A percentile compares a stretch with the other conserved stretches of the same genome.
Conservation (phyloP, 352 stramenopile species). For the Pythium rhizo-oryzae region DNA sequence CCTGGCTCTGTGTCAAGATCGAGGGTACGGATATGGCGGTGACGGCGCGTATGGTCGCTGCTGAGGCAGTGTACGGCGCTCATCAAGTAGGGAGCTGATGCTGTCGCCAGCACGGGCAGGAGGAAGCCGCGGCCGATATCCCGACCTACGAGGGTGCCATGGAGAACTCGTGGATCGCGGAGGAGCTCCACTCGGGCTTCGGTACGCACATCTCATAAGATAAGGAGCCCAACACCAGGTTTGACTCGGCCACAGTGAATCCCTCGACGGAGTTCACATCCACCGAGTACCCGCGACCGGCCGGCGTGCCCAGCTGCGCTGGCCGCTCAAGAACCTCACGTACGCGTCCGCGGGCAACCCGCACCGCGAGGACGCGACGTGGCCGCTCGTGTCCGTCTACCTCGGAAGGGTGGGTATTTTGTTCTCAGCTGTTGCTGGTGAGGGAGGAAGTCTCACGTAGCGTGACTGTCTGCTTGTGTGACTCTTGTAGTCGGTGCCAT, state of each 20-base stretch:
- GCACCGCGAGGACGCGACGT: too few species aligned
- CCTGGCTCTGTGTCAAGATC: conserved; percentile 99
- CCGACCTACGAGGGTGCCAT: conserved; percentile 89
- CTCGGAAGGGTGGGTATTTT: too few species aligned
- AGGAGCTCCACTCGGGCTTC: conserved; percentile 97
- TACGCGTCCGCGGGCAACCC: too few species aligned
- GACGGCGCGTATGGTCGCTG: conserved; percentile 98
- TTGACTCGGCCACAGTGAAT: conserved; percentile 93
- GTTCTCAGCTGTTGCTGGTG: too few species aligned
- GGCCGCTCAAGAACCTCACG: too few species aligned
- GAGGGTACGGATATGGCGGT: conserved; percentile 99
- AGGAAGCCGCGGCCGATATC: conserved; percentile 65
- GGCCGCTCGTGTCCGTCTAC: too few species aligned
- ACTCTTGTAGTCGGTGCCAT: too few species aligned
- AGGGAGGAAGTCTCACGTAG: too few species aligned
- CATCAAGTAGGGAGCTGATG: conserved; percentile 47
- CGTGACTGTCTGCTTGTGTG: too few species aligned
- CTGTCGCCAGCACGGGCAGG: conserved; percentile 60
- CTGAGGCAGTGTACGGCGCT: conserved; percentile 94
- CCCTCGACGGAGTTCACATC: conserved; percentile 87
- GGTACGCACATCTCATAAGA: conserved; percentile 94
- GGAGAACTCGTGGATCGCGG: conserved; percentile 95
- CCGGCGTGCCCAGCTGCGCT: conserved; percentile 96
- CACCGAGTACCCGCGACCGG: conserved; percentile 97
- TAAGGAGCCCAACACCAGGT: conserved; percentile 90